These are phyloP conservation scores for Tuber borchii DNA, from an alignment of 495 filamentous ascomycete species.

Conservation along the genomic window DNA sequence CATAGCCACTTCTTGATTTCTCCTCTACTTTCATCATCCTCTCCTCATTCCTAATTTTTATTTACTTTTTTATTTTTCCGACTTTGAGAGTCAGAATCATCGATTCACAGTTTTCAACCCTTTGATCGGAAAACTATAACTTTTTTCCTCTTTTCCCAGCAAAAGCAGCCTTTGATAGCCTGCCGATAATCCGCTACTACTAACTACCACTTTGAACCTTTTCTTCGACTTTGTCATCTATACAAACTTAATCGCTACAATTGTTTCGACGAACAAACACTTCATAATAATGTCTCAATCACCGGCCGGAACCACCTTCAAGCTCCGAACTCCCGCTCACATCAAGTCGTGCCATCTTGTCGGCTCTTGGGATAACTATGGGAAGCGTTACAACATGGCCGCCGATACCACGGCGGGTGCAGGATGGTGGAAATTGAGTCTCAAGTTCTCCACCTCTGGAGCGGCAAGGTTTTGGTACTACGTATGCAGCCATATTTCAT, in stretches of 20 bases:
- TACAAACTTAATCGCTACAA: slow-evolving; percentile 15
- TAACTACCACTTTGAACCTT: slow-evolving; percentile 5
- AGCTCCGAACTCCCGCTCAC: slow-evolving; percentile 88
- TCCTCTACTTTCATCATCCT: slow-evolving; percentile 8
- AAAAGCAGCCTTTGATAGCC: slow-evolving; percentile 29
- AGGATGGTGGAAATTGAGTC: slow-evolving; percentile 94
- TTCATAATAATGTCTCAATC: slow-evolving; percentile 36
- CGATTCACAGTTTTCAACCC: slow-evolving; percentile 9
- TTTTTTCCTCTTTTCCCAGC: slow-evolving; percentile 7
- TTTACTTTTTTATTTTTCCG: slow-evolving; percentile 10
- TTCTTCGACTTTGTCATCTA: slow-evolving; percentile 20
- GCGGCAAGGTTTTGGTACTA: slow-evolving; percentile 98
- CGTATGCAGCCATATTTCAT: slow-evolving; percentile 46
- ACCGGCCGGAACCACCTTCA: slow-evolving; percentile 52
- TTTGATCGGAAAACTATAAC: slow-evolving; percentile 7
- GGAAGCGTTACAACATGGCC: slow-evolving; percentile 74
- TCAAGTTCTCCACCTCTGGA: slow-evolving; percentile 76
- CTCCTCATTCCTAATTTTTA: slow-evolving; percentile 12
- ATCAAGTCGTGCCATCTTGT: slow-evolving; percentile 97
- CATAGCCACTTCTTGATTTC: slow-evolving; percentile 20
- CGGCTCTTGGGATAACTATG: slow-evolving; percentile 98
- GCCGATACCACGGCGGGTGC: slow-evolving; percentile 66
- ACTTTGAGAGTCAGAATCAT: slow-evolving; percentile 32
- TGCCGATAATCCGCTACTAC: slow-evolving; percentile 1
- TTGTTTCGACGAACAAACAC: slow-evolving; percentile 7